These are phyloP conservation scores for Trichophaea hybrida DNA, from an alignment of 2,329 filamentous ascomycete species.

Conservation along the genomic window DNA sequence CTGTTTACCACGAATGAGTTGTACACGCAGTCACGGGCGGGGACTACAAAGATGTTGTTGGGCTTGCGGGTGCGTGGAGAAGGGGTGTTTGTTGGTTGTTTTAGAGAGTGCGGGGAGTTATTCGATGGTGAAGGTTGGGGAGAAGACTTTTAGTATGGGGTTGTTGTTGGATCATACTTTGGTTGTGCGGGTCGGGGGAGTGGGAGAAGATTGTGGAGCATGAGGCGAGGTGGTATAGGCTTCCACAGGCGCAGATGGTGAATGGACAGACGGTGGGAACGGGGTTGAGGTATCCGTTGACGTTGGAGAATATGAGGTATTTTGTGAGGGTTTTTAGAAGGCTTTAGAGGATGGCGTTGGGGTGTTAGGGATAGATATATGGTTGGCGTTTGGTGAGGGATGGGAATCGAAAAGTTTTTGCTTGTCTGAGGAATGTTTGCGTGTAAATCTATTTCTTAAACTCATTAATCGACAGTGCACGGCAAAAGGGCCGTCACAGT, in stretches of 20 bases:
- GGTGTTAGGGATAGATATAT: background rate
- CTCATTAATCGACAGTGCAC: too few relatives aligned
- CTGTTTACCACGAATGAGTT: slow-evolving; percentile 95
- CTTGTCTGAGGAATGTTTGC: background rate
- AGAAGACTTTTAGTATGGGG: slow-evolving; percentile 74
- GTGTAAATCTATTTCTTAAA: too few relatives aligned
- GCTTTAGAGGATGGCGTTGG: slow-evolving; percentile 18
- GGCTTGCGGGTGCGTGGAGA: slow-evolving; percentile 44
- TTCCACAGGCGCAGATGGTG: slow-evolving; percentile 36
- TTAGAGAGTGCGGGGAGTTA: slow-evolving; percentile 91
- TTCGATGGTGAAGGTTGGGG: slow-evolving; percentile 61
- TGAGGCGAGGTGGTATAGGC: slow-evolving; percentile 73
- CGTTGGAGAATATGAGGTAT: slow-evolving; percentile 87
- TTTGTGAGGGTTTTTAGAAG: slow-evolving; percentile 69
- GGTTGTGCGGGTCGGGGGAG: slow-evolving; percentile 32
- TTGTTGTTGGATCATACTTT: slow-evolving; percentile 81
- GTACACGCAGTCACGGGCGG: slow-evolving; percentile 60
- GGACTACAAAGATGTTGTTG: slow-evolving; percentile 64
- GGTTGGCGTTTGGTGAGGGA: background rate
- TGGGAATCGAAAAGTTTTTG: background rate
- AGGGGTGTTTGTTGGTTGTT: slow-evolving; percentile 59
- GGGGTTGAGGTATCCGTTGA: slow-evolving; percentile 61
- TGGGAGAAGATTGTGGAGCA: slow-evolving; percentile 67
- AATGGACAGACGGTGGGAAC: slow-evolving; percentile 6
- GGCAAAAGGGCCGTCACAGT: too few relatives aligned